Evolutionary conservation across 805 yeast genomes (phyloP).

Genomic region (Debaryomyces castellii): DNA sequence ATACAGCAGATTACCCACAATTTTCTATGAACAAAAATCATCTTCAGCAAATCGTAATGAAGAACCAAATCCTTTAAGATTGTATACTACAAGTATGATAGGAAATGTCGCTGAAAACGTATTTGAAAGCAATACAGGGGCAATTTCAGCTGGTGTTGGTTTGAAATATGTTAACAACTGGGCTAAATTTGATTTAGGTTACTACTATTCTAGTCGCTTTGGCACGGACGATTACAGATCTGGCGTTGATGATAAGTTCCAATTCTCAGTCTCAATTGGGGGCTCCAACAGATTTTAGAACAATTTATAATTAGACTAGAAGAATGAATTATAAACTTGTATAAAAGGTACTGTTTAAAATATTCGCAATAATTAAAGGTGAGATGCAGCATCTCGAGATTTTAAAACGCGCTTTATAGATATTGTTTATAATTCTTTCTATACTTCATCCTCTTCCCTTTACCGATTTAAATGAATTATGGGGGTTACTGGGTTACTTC

Average conservation of each 20-base stretch:
- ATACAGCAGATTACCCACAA: slow-evolving; percentile 57
- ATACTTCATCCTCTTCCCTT: no score
- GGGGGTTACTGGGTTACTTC: slow-evolving; percentile 86
- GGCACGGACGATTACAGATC: slow-evolving; percentile 10
- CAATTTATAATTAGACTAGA: not conserved
- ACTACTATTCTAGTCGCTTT: slow-evolving; percentile 28
- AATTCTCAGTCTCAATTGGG: slow-evolving; percentile 38
- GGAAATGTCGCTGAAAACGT: slow-evolving; percentile 53
- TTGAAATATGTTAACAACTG: slow-evolving; percentile 36
- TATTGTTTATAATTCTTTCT: not conserved
- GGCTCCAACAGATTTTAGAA: slow-evolving; percentile 25
- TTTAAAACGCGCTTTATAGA: not conserved
- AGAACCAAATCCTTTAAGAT: slow-evolving; percentile 36
- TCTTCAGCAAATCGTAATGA: slow-evolving; percentile 7
- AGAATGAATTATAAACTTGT: not conserved
- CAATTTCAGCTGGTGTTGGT: slow-evolving; percentile 34
- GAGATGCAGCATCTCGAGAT: not conserved
- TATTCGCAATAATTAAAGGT: not conserved
- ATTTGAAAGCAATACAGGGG: slow-evolving; percentile 19
- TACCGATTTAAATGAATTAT: slow-evolving; percentile 28
- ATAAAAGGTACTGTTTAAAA: not conserved
- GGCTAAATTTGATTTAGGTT: slow-evolving; percentile 44
- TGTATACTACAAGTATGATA: slow-evolving; percentile 64
- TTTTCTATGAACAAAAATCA: slow-evolving; percentile 22
- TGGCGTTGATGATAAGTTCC: slow-evolving; percentile 40